Evolutionary conservation across 495 filamentous ascomycete genomes (phyloP).

Genomic region (Recurvomyces mirabilis): DNA sequence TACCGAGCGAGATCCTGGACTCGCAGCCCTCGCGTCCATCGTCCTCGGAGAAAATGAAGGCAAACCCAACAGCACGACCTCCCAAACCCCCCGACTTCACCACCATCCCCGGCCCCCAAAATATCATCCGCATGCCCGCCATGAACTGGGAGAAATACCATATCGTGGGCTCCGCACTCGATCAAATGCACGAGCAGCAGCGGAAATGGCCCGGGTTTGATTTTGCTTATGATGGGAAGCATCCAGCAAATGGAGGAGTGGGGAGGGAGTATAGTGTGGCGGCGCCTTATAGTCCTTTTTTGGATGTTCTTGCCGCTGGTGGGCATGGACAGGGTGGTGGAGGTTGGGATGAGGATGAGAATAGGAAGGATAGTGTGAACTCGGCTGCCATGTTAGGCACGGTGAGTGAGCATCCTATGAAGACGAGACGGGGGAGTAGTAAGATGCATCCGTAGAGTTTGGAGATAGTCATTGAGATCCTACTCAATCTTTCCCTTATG

Average conservation of each 20-base stretch:
- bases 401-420: constrained; percentile 21
- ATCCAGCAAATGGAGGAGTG: no score
- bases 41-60: constrained; percentile 1
- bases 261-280: constrained; percentile 51
- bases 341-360: neutral
- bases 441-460: no score
- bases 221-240: constrained; percentile 23
- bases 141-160: constrained; percentile 89
- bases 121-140: constrained; percentile 68
- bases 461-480: no score
- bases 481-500: no score
- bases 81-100: constrained; percentile 19
- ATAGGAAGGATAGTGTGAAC: neutral
- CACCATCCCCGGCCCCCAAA: constrained; percentile 64
- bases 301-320: constrained; percentile 33
- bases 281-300: constrained; percentile 61
- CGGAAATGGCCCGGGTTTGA: constrained; percentile 40
- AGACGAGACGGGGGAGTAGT: constrained; percentile 15
- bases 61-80: neutral
- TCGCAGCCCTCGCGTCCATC: constrained; percentile 1
- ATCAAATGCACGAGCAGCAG: constrained; percentile 76
- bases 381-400: constrained; percentile 1
- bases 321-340: neutral
- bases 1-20: constrained; percentile 4
- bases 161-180: constrained; percentile 65